Conservation (phyloP, 306 rosid genomes). For the Prunus campanulata region DNA sequence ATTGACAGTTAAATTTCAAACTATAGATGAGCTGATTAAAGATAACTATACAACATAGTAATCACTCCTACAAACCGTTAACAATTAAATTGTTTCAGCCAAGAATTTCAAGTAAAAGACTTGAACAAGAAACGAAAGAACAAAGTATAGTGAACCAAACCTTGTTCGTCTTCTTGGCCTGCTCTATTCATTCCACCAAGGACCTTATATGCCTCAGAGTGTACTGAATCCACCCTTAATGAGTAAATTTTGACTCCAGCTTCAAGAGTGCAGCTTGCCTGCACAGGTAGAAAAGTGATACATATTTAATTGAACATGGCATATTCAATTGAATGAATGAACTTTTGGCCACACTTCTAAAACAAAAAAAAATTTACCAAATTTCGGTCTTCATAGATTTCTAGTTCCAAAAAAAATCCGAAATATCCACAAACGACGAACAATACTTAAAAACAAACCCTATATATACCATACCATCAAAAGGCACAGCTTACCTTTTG, state of each 20-base stretch:
- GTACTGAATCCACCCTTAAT: slow-evolving; percentile 88
- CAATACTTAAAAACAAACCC: no score
- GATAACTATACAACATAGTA: neutral
- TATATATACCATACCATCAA: neutral
- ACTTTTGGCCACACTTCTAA: neutral
- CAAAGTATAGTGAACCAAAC: slow-evolving; percentile 34
- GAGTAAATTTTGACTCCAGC: slow-evolving; percentile 95
- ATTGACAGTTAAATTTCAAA: no score
- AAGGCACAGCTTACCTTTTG: slow-evolving; percentile 57
- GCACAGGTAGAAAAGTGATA: slow-evolving; percentile 20
- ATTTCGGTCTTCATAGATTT: neutral
- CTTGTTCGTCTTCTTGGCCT: slow-evolving; percentile 82
- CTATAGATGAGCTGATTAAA: slow-evolving; percentile 7
- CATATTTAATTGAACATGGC: slow-evolving; percentile 10
- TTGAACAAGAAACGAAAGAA: neutral
- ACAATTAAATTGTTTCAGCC: neutral
- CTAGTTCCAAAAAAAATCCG: neutral
- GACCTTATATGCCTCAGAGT: slow-evolving; percentile 94
- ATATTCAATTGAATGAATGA: neutral
- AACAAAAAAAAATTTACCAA: neutral
- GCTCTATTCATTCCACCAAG: slow-evolving; percentile 98
- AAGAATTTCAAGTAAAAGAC: neutral
- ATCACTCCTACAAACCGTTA: neutral
- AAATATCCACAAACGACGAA: neutral
- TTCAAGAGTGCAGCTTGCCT: slow-evolving; percentile 99